These are phyloP conservation scores for Syncephalis plumigaleata DNA, from an alignment of 371 early-diverging fungal species.

Conservation along the genomic window DNA sequence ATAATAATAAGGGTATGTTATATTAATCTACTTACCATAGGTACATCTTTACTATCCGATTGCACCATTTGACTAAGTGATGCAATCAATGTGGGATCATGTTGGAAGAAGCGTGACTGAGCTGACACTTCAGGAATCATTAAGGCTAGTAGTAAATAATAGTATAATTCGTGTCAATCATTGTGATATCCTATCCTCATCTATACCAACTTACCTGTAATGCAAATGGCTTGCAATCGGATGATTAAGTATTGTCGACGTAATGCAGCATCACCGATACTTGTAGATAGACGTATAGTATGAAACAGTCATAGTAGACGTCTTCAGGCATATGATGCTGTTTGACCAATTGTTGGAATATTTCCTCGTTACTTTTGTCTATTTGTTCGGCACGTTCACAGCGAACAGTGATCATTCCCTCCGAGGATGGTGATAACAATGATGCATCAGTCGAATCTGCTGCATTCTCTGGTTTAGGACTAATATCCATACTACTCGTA, in stretches of 20 bases:
- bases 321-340: conserved; percentile 2
- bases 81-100: conserved; percentile 68
- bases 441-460: background rate
- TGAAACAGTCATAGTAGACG: background rate
- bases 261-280: conserved; percentile 14
- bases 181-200: conserved; percentile 44
- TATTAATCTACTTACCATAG: conserved; percentile 13
- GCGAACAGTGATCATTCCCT: conserved; percentile 23
- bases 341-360: conserved; percentile 11
- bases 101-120: conserved; percentile 54
- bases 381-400: conserved; percentile 10
- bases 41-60: conserved; percentile 40
- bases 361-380: conserved; percentile 14
- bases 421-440: conserved; percentile 10
- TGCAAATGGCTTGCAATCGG: conserved; percentile 49
- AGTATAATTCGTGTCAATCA: conserved; percentile 55
- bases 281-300: background rate
- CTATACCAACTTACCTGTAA: conserved; percentile 24
- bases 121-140: conserved; percentile 47
- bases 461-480: background rate
- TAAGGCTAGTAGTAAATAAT: conserved; percentile 28
- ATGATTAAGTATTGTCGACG: conserved; percentile 64
- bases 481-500: background rate
- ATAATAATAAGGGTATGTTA: no score
- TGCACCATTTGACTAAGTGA: conserved; percentile 59